phyloP scores from a whole-genome alignment of 495 filamentous ascomycete species.

The Astrothelium macrocarpum region DNA sequence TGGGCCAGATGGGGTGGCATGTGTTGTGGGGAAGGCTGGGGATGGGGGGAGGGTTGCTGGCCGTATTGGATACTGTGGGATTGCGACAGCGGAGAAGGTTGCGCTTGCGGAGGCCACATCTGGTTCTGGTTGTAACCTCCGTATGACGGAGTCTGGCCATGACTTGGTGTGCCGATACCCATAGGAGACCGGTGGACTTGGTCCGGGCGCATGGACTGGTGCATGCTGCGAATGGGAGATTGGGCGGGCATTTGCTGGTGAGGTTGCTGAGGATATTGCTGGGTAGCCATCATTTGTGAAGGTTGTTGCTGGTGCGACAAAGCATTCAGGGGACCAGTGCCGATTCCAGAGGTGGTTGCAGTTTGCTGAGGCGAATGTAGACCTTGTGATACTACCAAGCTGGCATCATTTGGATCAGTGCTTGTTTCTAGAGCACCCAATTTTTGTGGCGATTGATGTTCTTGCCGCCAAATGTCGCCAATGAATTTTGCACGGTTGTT shows the following conservation, averaged over 20 bases:
- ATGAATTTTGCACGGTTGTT: conserved; percentile 64
- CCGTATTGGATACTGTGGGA: conserved; percentile 37
- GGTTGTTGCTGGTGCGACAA: conserved; percentile 29
- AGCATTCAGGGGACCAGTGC: conserved; percentile 16
- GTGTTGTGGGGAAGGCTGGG: conserved; percentile 31
- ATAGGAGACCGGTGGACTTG: conserved; percentile 40
- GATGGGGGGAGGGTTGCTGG: conserved; percentile 35
- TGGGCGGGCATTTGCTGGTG: conserved; percentile 45
- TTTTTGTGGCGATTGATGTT: conserved; percentile 50
- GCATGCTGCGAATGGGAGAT: conserved; percentile 43
- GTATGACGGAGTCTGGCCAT: conserved; percentile 35
- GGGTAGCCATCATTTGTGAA: conserved; percentile 48
- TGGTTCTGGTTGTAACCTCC: conserved; percentile 41
- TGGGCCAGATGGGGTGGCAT: conserved; percentile 53
- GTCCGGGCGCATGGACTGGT: conserved; percentile 36
- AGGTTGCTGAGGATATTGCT: conserved; percentile 37
- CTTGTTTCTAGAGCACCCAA: not conserved
- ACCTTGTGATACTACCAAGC: not conserved
- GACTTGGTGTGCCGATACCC: conserved; percentile 25
- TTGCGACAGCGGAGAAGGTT: conserved; percentile 43
- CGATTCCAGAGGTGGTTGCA: conserved; percentile 18
- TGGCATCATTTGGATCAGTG: not conserved
- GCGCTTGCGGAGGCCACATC: conserved; percentile 45
- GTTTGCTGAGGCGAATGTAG: conserved; percentile 25
- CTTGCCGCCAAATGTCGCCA: conserved; percentile 65